phyloP scores from a whole-genome alignment of 306 rosid species.

The Morella rubra region DNA sequence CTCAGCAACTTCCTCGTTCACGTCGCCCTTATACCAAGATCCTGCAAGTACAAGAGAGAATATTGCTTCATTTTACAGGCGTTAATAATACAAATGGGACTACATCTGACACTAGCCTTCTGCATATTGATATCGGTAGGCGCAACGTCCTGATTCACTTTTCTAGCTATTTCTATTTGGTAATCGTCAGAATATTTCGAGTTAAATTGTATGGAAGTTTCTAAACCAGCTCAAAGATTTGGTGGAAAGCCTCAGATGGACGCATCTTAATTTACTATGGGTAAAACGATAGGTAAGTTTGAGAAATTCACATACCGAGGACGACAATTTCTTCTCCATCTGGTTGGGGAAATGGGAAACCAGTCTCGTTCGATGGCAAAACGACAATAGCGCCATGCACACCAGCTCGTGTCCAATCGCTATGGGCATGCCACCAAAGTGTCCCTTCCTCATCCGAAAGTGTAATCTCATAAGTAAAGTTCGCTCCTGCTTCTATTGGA shows the following conservation, averaged over 20 bases:
- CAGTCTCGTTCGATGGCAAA: background rate
- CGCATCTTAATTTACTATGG: no score
- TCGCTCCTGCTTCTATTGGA: slow-evolving; percentile 29
- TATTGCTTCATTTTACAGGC: no score
- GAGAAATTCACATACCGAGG: slow-evolving; percentile 9
- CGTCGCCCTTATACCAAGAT: background rate
- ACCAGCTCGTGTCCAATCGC: slow-evolving; percentile 37
- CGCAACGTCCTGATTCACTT: no score
- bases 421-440: slow-evolving; percentile 48
- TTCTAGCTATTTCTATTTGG: no score
- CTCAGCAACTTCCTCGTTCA: background rate
- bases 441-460: slow-evolving; percentile 41
- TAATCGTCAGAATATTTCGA: no score
- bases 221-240: no score
- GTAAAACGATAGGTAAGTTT: no score
- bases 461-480: slow-evolving; percentile 27
- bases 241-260: no score
- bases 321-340: slow-evolving; percentile 16
- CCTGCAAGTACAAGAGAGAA: background rate
- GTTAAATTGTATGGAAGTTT: no score
- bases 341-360: slow-evolving; percentile 33
- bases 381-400: slow-evolving; percentile 37
- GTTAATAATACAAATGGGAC: no score
- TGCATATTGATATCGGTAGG: no score
- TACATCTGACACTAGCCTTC: no score